Evolutionary conservation across 805 yeast species (phyloP), one percentile per base, ranked within the genome.

Genomic region (Isabelozyma pseudorhagii): DNA sequence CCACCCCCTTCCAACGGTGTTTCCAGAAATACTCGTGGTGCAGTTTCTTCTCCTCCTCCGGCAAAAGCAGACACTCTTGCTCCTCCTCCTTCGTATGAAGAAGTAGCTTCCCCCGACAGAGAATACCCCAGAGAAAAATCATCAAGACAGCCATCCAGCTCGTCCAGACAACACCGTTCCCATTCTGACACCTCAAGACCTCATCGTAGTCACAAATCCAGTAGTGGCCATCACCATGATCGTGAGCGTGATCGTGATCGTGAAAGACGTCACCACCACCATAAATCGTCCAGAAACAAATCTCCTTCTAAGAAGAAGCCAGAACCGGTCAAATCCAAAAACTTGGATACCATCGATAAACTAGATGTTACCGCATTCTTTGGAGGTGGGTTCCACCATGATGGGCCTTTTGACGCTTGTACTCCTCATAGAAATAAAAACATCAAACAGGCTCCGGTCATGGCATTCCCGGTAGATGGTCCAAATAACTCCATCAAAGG

Each of bases 351-450:
- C 4, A 94, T 94, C 58, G 99, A 94, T 72, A 89, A 89, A 68
- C 77, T 94, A 61, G 99, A 94, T 67, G 99, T 93, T 44, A 92
- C 97, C 10, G 97, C 97, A 1, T 79, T 92, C 53, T 92, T 89
- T 64, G 97, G 97, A 25, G 85, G 89, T 45, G 89, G 96, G 2
- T 94, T 94, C 78, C 99, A 94, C 68, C 98, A 94, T 68, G 99
- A 94, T 71, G 99, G 99, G 10, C 99, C 99, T 13, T 94, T 94
- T 66, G 99, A 94, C 66, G 99, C 99, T 1, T 93, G 98, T 68
- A 88, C 96, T 3, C 98, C 99, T 7, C 97, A 89, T 67, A 84
- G 98, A 66, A 94, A 94, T 69, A 88, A 87, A 70, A 77, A 81
- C 50, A 72, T 70, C 55, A 74, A 77, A 62, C 84, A 82, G 43